Conservation (phyloP, 2,329 filamentous ascomycete genomes). For the Trichoderma sp. region DNA sequence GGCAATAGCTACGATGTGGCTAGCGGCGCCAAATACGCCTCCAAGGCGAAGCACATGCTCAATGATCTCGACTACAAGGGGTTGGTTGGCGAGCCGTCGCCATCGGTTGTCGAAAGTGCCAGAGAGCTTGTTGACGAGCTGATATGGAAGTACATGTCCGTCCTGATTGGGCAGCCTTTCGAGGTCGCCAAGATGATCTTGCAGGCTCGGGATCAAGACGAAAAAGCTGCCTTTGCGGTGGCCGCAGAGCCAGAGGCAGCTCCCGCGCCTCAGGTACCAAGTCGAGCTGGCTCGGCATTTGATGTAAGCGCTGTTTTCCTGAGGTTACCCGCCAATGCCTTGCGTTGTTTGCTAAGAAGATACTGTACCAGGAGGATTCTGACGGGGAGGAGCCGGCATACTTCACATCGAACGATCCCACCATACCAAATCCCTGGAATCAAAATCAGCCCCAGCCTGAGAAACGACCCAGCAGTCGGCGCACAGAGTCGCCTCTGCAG, state of each 20-base stretch:
- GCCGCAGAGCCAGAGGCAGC: slow-evolving; percentile 31
- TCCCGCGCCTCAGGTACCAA: slow-evolving; percentile 36
- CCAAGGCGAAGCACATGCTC: slow-evolving; percentile 79
- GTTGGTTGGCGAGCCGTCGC: slow-evolving; percentile 76
- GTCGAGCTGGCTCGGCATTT: slow-evolving; percentile 40
- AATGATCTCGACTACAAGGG: slow-evolving; percentile 91
- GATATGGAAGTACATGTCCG: slow-evolving; percentile 87
- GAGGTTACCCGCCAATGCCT: background rate
- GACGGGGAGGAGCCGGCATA: slow-evolving; percentile 80
- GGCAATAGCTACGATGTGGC: slow-evolving; percentile 45
- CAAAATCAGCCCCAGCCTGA: slow-evolving; percentile 25
- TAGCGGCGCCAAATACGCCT: slow-evolving; percentile 39
- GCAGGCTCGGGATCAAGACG: slow-evolving; percentile 68
- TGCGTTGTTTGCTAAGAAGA: background rate
- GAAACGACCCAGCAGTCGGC: slow-evolving; percentile 40
- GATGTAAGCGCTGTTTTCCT: slow-evolving; percentile 35
- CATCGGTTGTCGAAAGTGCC: slow-evolving; percentile 71
- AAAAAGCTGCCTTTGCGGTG: slow-evolving; percentile 39
- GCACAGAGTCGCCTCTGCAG: slow-evolving; percentile 25
- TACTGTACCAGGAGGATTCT: slow-evolving; percentile 55
- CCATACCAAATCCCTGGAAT: slow-evolving; percentile 54
- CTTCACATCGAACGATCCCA: slow-evolving; percentile 68
- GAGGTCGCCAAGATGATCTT: slow-evolving; percentile 94
- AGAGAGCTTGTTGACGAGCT: slow-evolving; percentile 81
- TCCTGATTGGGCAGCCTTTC: slow-evolving; percentile 91